Evolutionary conservation across 768 basidiomycete species (phyloP).

Genomic region (Mycena vitilis): DNA sequence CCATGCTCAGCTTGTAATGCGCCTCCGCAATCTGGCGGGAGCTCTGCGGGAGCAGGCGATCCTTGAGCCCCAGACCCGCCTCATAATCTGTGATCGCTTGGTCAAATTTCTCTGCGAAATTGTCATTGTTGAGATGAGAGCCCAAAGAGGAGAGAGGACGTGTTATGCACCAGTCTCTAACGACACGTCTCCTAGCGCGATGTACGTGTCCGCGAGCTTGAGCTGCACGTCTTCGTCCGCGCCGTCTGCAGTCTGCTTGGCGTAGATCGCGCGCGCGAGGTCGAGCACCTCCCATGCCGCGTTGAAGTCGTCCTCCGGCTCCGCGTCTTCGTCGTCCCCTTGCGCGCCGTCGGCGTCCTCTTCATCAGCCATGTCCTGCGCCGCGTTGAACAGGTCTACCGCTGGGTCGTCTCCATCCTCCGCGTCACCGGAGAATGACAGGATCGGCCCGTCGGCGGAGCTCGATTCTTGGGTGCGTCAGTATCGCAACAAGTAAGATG

Average conservation of each 20-base stretch:
- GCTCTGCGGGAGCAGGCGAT: constrained; percentile 79
- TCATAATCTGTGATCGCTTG: constrained; percentile 92
- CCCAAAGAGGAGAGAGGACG: neutral
- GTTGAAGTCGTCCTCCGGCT: constrained; percentile 97
- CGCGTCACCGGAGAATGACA: constrained; percentile 86
- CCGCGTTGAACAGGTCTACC: constrained; percentile 28
- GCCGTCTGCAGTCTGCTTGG: constrained; percentile 66
- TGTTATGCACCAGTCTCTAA: constrained; percentile 85
- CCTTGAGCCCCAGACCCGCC: constrained; percentile 79
- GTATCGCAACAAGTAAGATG: neutral
- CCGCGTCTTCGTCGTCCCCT: constrained; percentile 70
- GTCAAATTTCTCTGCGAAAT: constrained; percentile 87
- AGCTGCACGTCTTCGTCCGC: constrained; percentile 74
- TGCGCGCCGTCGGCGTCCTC: constrained; percentile 21
- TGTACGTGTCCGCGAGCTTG: constrained; percentile 91
- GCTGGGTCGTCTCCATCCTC: constrained; percentile 79
- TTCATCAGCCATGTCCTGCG: constrained; percentile 52
- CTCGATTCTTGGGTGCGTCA: constrained; percentile 18
- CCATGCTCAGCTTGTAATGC: constrained; percentile 94
- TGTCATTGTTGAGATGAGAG: constrained; percentile 9
- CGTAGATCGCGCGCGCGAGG: constrained; percentile 88
- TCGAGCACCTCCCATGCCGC: constrained; percentile 99
- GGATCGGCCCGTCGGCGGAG: constrained; percentile 64
- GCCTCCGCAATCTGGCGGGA: constrained; percentile 94
- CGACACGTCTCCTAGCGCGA: constrained; percentile 94